Evolutionary conservation across 1,139 yeast species (phyloP).

Genomic region (Debaryomyces sp.): DNA sequence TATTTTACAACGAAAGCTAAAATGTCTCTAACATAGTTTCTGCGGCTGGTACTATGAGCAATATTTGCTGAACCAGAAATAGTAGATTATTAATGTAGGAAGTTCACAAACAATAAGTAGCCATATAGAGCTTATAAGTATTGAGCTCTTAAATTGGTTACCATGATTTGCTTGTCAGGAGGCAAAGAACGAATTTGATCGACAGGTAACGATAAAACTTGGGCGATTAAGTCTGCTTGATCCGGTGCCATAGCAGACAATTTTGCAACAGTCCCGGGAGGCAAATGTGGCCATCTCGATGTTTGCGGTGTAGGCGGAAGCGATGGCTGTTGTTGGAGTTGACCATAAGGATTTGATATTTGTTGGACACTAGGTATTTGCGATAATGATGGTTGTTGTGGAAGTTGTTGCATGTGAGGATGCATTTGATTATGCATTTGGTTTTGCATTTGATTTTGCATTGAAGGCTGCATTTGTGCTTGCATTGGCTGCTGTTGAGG

Average conservation of each 20-base stretch:
- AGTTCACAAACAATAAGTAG: background rate
- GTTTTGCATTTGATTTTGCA: conserved; percentile 12
- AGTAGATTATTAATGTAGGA: background rate
- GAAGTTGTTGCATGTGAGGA: conserved; percentile 17
- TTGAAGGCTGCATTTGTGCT: conserved; percentile 19
- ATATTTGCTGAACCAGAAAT: background rate
- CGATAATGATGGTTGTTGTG: conserved; percentile 12
- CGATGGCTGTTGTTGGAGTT: conserved; percentile 8
- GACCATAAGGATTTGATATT: conserved; percentile 12
- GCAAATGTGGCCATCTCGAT: conserved; percentile 54
- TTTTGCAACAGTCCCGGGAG: conserved; percentile 51
- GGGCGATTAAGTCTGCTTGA: conserved; percentile 67
- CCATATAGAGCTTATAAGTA: conserved; percentile 36
- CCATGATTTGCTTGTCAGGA: conserved; percentile 61
- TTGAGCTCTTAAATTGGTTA: conserved; percentile 58
- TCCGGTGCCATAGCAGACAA: conserved; percentile 50
- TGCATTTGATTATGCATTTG: conserved; percentile 15
- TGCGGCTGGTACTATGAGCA: background rate
- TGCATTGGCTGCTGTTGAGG: conserved; percentile 16
- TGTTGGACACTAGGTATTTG: conserved; percentile 10
- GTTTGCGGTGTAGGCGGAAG: conserved; percentile 21
- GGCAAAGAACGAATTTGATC: conserved; percentile 61
- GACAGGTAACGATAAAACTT: conserved; percentile 59
- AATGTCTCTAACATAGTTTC: background rate
- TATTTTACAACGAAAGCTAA: background rate